These are phyloP conservation scores for Seiridium cupressi DNA, from an alignment of 2,329 filamentous ascomycete species.

Conservation along the genomic window DNA sequence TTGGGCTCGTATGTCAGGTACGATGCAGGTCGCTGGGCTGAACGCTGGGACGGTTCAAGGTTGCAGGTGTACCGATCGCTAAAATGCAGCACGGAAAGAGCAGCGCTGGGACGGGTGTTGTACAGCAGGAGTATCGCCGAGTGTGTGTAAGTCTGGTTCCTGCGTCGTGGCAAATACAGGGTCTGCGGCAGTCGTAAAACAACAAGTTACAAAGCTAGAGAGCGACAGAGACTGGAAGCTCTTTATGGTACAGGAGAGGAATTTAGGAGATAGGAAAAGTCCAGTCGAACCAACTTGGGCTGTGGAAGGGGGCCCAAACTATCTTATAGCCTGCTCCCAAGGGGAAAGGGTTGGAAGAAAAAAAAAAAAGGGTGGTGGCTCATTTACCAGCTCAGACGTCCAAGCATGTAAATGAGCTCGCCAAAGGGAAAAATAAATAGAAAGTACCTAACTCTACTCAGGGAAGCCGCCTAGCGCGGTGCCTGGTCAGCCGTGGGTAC, in stretches of 20 bases:
- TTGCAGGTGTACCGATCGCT: constrained; percentile 7
- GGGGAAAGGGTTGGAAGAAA: constrained; percentile 1
- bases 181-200: background rate
- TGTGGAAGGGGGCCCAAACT: constrained; percentile 11
- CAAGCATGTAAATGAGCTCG: constrained; percentile 12
- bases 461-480: constrained; percentile 8
- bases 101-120: constrained; percentile 7
- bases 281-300: constrained; percentile 4
- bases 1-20: constrained; percentile 8
- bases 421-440: background rate
- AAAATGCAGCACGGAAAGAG: constrained; percentile 10
- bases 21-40: constrained; percentile 10
- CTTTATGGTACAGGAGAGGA: constrained; percentile 11
- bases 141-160: background rate
- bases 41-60: constrained; percentile 1
- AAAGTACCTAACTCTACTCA: constrained; percentile 4
- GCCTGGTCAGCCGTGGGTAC: background rate
- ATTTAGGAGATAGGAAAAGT: constrained; percentile 9
- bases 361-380: constrained; percentile 10
- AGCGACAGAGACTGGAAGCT: constrained; percentile 2
- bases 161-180: constrained; percentile 3
- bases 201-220: constrained; percentile 3
- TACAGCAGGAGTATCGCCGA: constrained; percentile 9
- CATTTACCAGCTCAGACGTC: constrained; percentile 12
- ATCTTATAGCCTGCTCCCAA: constrained; percentile 12